Percentiles rank a stretch among this genome's conserved stretches.
Evolutionary conservation across 441 rosid species (phyloP).

Genomic region (Heliophila coronopifolia): DNA sequence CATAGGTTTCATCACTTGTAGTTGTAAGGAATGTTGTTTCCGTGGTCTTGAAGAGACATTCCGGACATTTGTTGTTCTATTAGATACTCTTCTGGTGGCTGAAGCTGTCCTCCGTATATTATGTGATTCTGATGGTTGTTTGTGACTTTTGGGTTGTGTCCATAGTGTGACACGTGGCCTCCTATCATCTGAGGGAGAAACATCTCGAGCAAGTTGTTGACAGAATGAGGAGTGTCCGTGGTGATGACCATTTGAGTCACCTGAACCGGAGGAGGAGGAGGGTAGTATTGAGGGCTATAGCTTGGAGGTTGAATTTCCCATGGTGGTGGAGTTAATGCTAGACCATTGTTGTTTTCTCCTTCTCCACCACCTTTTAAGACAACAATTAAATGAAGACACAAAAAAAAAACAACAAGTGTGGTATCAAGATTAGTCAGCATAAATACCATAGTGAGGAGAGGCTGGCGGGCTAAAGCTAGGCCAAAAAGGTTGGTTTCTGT

Average conservation of each 20-base stretch:
- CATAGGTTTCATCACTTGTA: slow-evolving; percentile 39
- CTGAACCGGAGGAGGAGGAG: slow-evolving; percentile 53
- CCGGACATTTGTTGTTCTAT: slow-evolving; percentile 72
- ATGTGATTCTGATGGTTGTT: slow-evolving; percentile 2
- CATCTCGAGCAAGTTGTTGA: slow-evolving; percentile 51
- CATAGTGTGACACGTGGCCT: slow-evolving; percentile 21
- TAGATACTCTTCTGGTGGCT: slow-evolving; percentile 33
- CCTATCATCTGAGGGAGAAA: slow-evolving; percentile 48
- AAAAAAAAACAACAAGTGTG: too few species aligned
- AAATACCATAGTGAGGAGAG: slow-evolving; percentile 33
- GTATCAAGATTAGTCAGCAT: too few species aligned
- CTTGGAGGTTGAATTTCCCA: slow-evolving; percentile 90
- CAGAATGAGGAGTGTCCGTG: slow-evolving; percentile 33
- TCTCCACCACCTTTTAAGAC: slow-evolving; percentile 15
- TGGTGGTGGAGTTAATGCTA: slow-evolving; percentile 84
- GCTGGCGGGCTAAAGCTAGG: slow-evolving; percentile 27
- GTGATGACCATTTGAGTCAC: slow-evolving; percentile 51
- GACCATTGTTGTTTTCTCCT: slow-evolving; percentile 32
- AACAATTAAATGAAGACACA: neutral
- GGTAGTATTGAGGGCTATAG: slow-evolving; percentile 44
- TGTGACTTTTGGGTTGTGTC: slow-evolving; percentile 18
- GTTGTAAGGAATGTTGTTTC: too few species aligned
- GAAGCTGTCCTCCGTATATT: slow-evolving; percentile 31
- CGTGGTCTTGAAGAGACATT: slow-evolving; percentile 60
- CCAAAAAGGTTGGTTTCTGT: slow-evolving; percentile 43